Conservation (phyloP, 805 yeast genomes). For the Candida mattraensis region DNA sequence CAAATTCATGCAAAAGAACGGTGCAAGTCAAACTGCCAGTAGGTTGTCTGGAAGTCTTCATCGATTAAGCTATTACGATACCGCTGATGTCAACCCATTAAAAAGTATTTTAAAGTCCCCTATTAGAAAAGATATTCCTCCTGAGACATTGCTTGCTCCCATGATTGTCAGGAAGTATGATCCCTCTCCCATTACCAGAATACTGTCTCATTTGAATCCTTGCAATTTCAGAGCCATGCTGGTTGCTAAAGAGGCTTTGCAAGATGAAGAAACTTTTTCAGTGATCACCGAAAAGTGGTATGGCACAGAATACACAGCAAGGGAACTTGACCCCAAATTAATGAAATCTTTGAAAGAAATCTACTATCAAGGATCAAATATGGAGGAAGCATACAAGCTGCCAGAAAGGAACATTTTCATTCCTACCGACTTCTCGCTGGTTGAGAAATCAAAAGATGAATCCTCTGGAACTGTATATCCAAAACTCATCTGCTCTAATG, state of each 20-base stretch:
- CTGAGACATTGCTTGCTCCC: constrained; percentile 58
- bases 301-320: constrained; percentile 73
- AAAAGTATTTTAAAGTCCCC: constrained; percentile 6
- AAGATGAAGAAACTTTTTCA: constrained; percentile 40
- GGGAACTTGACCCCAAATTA: constrained; percentile 43
- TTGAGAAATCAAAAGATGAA: constrained; percentile 42
- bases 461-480: constrained; percentile 49
- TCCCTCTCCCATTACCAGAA: constrained; percentile 50
- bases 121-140: constrained; percentile 48
- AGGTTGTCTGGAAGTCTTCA: constrained; percentile 32
- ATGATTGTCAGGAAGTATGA: constrained; percentile 57
- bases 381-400: constrained; percentile 41
- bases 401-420: constrained; percentile 80
- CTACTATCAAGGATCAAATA: constrained; percentile 30
- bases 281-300: constrained; percentile 77
- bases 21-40: constrained; percentile 74
- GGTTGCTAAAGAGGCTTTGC: constrained; percentile 47
- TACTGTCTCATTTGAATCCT: constrained; percentile 49
- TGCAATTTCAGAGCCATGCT: constrained; percentile 62
- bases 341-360: constrained; percentile 33
- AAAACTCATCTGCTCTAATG: constrained; percentile 51
- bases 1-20: constrained; percentile 75
- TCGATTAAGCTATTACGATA: constrained; percentile 24
- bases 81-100: constrained; percentile 18
- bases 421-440: constrained; percentile 68